Evolutionary conservation across 345 rosid species (phyloP), one percentile per base, ranked within the genome.

Genomic region (Populus tremula): DNA sequence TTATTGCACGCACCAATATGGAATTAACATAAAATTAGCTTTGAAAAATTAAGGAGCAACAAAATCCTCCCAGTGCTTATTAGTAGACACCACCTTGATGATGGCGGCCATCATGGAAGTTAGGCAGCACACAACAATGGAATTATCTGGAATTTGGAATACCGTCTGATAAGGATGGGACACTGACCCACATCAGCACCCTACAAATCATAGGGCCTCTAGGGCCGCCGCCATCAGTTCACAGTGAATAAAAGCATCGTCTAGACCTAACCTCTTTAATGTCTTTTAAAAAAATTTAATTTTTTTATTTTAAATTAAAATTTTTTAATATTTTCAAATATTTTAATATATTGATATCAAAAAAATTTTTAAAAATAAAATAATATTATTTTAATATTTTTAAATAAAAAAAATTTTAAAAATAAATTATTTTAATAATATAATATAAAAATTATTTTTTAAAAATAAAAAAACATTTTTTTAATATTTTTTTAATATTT

Each of bases 391-490:
- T 33, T 33, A 3, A 3, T 33, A 0, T 31, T 31, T 31, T 31
- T 3, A 31, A 31, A 31, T 33, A 33, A 3, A 31, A 3, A 33
- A 33, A 0, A 2, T 0, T 31, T 31, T 31, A 2, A 4, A 4
- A 4, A 33, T 0, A 33, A 0, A 33, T 33, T 0, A 33, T 33
- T 33, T 4, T 0, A 0, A 4, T 4, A 33, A 0, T 0, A 0
- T 33, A 33, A 33, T 33, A 33, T 33, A 33, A 33, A 33, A 33
- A 33, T 33, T 4, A 33, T 33, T 33, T 33, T 33, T 33, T 4
- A 33, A 33, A 33, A 33, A 33, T 31, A 31, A 31, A 31, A 29
- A 31, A 31, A 31, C 2, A 39, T 31, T 39, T 8, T 8, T 39
- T 39, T 39, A 39, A 39, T 10, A 41, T 9, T 11, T 39, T 39